Base-by-base conservation (phyloP, 352 stramenopile genomes). In the Plasmopara viticola region DNA sequence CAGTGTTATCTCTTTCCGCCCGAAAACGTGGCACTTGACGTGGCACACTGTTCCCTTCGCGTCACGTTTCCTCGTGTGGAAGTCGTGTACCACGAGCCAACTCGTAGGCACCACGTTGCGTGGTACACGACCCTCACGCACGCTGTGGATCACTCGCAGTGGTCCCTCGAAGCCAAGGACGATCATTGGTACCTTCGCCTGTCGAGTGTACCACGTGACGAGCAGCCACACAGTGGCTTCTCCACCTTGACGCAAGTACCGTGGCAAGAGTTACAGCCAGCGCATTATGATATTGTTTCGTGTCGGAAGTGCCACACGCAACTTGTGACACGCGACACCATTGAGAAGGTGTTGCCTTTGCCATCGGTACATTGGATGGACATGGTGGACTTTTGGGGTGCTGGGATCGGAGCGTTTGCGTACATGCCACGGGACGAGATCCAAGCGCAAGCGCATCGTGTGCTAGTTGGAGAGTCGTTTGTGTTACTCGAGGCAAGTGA, bases 381-480 rank as follows among this genome's bases (percentile, higher is more conserved):
- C 29, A 93, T 93, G 82, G 85, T 89, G 35, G 82, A 93, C 53
- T 93, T 90, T 46, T 90, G 82, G 82, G 82, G 82, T 9, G 73
- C 76, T 33, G 82, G 78, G 7, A 74, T 86, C 46, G 82, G 82
- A 37, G 81, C 74, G 3, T 92, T 92, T 54, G 78, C 90, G 53
- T 76, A 92, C 40, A 77, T 92, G 51, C 79, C 82, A 5, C 67
- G 76, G 0, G 78, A 90, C 33, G 68, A 70, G 42, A 90, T 93
- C 44, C 58, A 74, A 15, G 73, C 79, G 2, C 68, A 84, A 10
- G 25, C 46, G 15, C 50, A 51, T 6, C 73, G 79, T 13, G 56
- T 89, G 10, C 79, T 82, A 42, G 73, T 93, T 25, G 79, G 75
- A 1, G 74, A 87, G 53, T 72, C 75, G 0, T 76, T 81, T 40